Conservation (phyloP, 306 rosid species). For the Cucumis melo region DNA sequence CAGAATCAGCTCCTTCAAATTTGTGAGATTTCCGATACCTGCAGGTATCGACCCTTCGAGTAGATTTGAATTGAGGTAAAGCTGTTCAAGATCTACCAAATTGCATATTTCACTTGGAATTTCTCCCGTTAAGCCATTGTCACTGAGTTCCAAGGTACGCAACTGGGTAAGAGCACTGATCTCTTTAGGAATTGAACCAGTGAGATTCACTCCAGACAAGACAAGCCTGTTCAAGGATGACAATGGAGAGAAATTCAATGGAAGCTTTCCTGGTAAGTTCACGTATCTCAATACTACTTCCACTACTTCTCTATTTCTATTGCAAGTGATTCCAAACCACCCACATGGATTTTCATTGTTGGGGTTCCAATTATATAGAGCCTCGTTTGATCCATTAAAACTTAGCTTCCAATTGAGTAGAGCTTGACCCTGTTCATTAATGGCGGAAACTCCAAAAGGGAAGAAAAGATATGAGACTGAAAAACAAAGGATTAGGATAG, state of each 20-base stretch:
- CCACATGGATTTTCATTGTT: conserved; percentile 52
- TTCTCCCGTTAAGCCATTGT: conserved; percentile 62
- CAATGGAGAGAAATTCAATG: conserved; percentile 49
- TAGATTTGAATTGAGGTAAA: conserved; percentile 49
- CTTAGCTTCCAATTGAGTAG: conserved; percentile 74
- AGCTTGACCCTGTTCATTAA: conserved; percentile 67
- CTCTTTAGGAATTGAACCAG: conserved; percentile 67
- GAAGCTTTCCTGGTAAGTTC: conserved; percentile 58
- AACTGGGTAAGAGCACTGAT: conserved; percentile 30
- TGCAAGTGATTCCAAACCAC: conserved; percentile 78
- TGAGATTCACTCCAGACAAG: conserved; percentile 61
- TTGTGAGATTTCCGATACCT: conserved; percentile 51
- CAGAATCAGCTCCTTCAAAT: conserved; percentile 29
- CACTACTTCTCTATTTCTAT: conserved; percentile 31
- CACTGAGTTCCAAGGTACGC: conserved; percentile 47
- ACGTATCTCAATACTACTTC: conserved; percentile 44
- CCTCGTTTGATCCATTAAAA: conserved; percentile 42
- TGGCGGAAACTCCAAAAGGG: conserved; percentile 24
- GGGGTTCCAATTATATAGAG: conserved; percentile 46
- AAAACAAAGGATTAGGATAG: conserved; percentile 23
- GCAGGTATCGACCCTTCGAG: conserved; percentile 56
- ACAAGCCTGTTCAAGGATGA: conserved; percentile 36
- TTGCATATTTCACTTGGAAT: conserved; percentile 42
- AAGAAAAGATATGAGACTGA: conserved; percentile 9
- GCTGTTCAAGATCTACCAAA: conserved; percentile 42